Base-by-base conservation (phyloP, 2,329 filamentous ascomycete species). In the Penicillium sclerotigenum region DNA sequence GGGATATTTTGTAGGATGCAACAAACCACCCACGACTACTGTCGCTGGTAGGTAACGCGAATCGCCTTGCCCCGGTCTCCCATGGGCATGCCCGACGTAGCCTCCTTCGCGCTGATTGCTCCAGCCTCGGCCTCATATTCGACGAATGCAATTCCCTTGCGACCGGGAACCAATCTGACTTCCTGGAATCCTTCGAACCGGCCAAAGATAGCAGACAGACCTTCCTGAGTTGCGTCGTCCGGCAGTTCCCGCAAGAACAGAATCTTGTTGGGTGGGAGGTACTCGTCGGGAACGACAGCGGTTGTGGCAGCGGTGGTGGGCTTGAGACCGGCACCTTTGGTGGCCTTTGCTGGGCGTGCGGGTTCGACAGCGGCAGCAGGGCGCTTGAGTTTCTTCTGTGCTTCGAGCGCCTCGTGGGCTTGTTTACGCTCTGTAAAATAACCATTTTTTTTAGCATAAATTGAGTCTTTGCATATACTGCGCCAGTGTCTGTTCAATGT, bases 181-280 rank as follows among this genome's bases (percentile, higher is more conserved):
- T 99, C 94, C 71, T 88, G 88, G 80, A 99, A 97, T 26, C 93
- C 93, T 60, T 96, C 90, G 77, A 95, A 99, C 47, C 89, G 87
- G 48, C 86, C 85, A 76, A 97, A 99, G 59, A 97, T 86, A 31
- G 82, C 81, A 0, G 86, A 88, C 52, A 99, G 83, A 24, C 82
- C 84, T 61, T 96, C 91, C 68, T 90, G 85, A 72, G 89, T 89
- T 75, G 89, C 91, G 62, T 91, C 89, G 61, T 93, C 90, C 9
- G 94, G 92, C 34, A 99, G 77, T 67, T 97, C 93, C 78, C 95
- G 91, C 59, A 97, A 80, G 77, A 97, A 96, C 34, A 99, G 83
- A 64, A 91, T 96, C 79, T 96, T 97, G 83, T 97, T 97, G 34
- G 94, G 93, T 4, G 93, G 93, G 4, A 97, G 84, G 74, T 96